Evolutionary conservation across 1,139 yeast genomes (phyloP), one percentile per base, ranked within the genome.

Genomic region (Candida sp.): DNA sequence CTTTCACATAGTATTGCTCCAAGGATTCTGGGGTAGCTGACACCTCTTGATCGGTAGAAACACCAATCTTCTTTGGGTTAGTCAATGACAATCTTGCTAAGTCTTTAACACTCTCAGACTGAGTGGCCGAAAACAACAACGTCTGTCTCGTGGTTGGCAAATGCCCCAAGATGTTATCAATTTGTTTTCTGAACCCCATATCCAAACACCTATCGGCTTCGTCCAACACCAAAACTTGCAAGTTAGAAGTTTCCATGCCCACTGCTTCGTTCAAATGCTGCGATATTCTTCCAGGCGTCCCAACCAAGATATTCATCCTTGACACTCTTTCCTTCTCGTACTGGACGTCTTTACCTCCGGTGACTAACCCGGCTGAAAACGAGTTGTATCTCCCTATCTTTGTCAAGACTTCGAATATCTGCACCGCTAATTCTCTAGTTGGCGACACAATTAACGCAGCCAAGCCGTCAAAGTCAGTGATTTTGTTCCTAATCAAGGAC

Each of bases 141-240:
- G 99, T 92, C 67, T 96, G 99, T 69, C 98, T 84, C 5, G 86
- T 80, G 11, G 88, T 82, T 1, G 98, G 97, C 53, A 94, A 73
- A 65, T 90, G 96, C 44, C 86, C 84, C 28, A 94, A 74, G 50
- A 94, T 94, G 46, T 88, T 88, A 68, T 96, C 98, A 51, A 94
- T 72, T 44, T 96, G 91, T 62, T 86, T 86, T 65, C 87, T 88
- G 77, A 94, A 94, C 6, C 99, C 99, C 97, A 94, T 91, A 69
- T 94, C 99, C 58, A 94, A 75, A 63, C 96, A 91, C 60, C 99
- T 78, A 66, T 94, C 99, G 0, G 99, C 99, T 70, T 94, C 99
- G 68, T 94, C 99, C 50, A 94, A 72, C 0, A 94, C 96, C 47
- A 94, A 73, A 60, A 88, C 81, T 67, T 93, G 96, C 53, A 94